A percentile compares a stretch with the other conserved stretches of the same genome.
Evolutionary conservation across 805 yeast genomes (phyloP).

Genomic region (Spathaspora arborariae): DNA sequence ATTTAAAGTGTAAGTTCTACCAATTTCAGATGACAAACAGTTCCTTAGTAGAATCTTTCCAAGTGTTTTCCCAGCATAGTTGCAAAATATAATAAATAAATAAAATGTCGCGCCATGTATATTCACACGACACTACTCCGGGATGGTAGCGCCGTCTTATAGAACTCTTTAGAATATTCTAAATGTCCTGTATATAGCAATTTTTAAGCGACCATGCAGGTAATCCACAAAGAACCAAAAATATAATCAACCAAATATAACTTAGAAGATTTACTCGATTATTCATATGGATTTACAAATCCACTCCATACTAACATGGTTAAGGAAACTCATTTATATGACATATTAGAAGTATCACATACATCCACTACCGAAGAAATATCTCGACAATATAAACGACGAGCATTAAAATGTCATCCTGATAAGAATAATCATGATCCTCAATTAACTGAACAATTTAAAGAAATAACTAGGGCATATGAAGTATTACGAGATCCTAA

Average conservation of each 20-base stretch:
- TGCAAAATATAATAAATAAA: too few relatives aligned
- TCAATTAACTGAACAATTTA: slow-evolving; percentile 50
- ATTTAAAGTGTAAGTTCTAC: too few relatives aligned
- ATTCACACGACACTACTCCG: too few relatives aligned
- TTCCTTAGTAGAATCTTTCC: too few relatives aligned
- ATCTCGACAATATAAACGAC: slow-evolving; percentile 29
- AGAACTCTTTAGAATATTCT: too few relatives aligned
- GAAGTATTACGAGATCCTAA: slow-evolving; percentile 50
- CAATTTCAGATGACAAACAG: too few relatives aligned
- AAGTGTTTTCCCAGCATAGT: too few relatives aligned
- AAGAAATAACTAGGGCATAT: slow-evolving; percentile 63
- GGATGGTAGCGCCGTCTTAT: too few relatives aligned
- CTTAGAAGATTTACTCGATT: background rate
- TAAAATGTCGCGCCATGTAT: too few relatives aligned
- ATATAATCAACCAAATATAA: background rate
- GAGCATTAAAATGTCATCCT: slow-evolving; percentile 57
- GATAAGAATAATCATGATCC: slow-evolving; percentile 55
- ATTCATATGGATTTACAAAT: background rate
- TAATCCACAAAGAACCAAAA: too few relatives aligned
- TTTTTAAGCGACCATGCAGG: too few relatives aligned
- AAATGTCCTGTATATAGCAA: too few relatives aligned
- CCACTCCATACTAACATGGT: slow-evolving; percentile 10
- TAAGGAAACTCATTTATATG: slow-evolving; percentile 25
- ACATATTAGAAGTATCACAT: slow-evolving; percentile 28
- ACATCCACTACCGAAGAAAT: slow-evolving; percentile 36